Base-by-base conservation (phyloP, 768 basidiomycete genomes). In the Dacryopinax spathularia region DNA sequence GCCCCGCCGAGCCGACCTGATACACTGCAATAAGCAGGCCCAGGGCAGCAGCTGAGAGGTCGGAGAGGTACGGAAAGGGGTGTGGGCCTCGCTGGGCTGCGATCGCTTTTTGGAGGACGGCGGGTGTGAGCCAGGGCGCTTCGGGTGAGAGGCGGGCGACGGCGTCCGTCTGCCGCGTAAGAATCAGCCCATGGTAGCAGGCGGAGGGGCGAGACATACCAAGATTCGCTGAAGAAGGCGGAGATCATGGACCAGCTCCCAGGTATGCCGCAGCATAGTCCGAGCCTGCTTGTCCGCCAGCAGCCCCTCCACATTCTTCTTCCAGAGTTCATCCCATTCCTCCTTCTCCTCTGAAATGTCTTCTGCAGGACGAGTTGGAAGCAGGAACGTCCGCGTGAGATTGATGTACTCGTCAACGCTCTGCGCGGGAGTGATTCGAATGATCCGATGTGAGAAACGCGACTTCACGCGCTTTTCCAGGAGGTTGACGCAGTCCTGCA, bases 381-480 rank as follows among this genome's bases (percentile, higher is more conserved):
- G 73, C 2, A 95, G 72, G 3, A 82, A 70, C 0, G 69, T 70
- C 65, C 76, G 78, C 48, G 82, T 77, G n/a, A 84, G 72, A 7
- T 69, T 72, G 13, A 82, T 70, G 79, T 86, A 88, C 18, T 74
- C 74, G 2, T 76, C 73, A 0, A 84, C 65, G 9, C 75, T 76
- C 3, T 75, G 69, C 1, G 86, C 84, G 15, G 88, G 82, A 0
- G 84, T 80, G 5, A 90, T 85, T 56, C 90, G 83, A 63, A 94
- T 79, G 69, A 91, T 89, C 63, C 96, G 80, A 33, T 93, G 91
- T 1, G 94, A 97, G 75, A 98, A 99, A 2, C 96, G 84, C 67
- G 92, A 96, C 75, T 98, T 96, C 60, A 99, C 96, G 43, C 96
- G 81, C 73, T 99, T 99, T 73, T 99, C 96, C 18, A 99, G 78